These are phyloP conservation scores for Mortierella polycephala DNA, from an alignment of 371 early-diverging fungal species.

Conservation along the genomic window DNA sequence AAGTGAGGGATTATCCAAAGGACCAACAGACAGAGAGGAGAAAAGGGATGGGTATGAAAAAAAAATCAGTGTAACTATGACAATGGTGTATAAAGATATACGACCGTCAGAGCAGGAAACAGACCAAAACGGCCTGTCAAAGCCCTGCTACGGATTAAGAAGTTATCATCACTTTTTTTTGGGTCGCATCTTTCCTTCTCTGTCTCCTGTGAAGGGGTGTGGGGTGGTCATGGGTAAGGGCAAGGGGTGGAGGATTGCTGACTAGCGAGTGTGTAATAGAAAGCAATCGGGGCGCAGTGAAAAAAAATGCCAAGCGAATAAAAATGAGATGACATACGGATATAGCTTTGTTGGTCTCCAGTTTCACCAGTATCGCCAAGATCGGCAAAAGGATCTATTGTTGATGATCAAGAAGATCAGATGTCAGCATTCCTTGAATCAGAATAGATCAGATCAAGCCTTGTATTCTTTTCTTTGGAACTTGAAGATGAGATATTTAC, in stretches of 20 bases:
- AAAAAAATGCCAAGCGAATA: background rate
- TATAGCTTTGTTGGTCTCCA: slow-evolving; percentile 67
- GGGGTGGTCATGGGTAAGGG: background rate
- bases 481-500: slow-evolving; percentile 13
- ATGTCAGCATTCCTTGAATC: too few species aligned
- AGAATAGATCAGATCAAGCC: background rate
- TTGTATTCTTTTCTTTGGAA: background rate
- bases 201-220: slow-evolving; percentile 3
- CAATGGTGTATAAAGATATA: slow-evolving; percentile 56
- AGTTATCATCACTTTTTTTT: slow-evolving; percentile 54
- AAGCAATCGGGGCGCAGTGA: too few species aligned
- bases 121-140: slow-evolving; percentile 52
- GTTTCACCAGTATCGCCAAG: slow-evolving; percentile 73
- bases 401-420: background rate
- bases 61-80: slow-evolving; percentile 81
- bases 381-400: slow-evolving; percentile 83
- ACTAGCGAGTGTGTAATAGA: background rate
- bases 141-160: slow-evolving; percentile 46
- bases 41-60: slow-evolving; percentile 3
- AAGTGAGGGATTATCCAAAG: background rate
- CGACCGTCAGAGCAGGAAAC: slow-evolving; percentile 46
- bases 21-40: background rate
- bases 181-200: background rate
- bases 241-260: slow-evolving; percentile 4
- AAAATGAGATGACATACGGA: slow-evolving; percentile 72